phyloP scores from a whole-genome alignment of 1,284 basidiomycete genomes.

The Pseudozyma hubeiensis region DNA sequence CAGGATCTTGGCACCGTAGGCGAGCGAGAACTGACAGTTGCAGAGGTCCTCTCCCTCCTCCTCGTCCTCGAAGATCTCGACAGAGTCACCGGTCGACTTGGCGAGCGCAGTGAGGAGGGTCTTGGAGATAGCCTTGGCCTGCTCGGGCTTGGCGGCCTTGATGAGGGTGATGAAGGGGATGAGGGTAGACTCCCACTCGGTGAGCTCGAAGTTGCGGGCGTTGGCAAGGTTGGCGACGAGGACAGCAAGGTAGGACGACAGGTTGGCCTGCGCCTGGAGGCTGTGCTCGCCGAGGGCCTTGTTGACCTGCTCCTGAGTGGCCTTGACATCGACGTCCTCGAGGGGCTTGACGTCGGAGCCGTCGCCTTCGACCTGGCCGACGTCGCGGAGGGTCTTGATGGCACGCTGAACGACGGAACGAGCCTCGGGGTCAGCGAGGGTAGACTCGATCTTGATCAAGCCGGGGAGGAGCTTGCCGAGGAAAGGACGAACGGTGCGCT shows the following conservation, averaged over 20 bases:
- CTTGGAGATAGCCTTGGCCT: constrained; percentile 55
- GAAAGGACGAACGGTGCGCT: constrained; percentile 69
- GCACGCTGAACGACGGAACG: constrained; percentile 67
- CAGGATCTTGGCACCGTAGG: constrained; percentile 69
- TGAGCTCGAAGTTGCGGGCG: constrained; percentile 67
- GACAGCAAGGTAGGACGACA: constrained; percentile 61
- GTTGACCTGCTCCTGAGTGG: constrained; percentile 56
- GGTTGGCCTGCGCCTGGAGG: constrained; percentile 53
- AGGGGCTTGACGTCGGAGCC: constrained; percentile 67
- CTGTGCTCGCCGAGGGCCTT: constrained; percentile 57
- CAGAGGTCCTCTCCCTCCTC: constrained; percentile 69
- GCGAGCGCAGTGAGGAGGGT: constrained; percentile 62
- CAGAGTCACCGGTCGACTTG: constrained; percentile 65
- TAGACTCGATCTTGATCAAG: constrained; percentile 68
- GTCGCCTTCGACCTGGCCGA: constrained; percentile 67
- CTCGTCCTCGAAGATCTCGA: constrained; percentile 69
- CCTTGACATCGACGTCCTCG: constrained; percentile 62
- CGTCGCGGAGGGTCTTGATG: constrained; percentile 66
- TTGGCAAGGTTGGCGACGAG: constrained; percentile 68
- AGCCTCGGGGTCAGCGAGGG: constrained; percentile 68
- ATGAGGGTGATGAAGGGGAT: constrained; percentile 66
- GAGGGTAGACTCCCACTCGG: constrained; percentile 66
- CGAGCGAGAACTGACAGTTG: constrained; percentile 69
- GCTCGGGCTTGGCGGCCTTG: constrained; percentile 62
- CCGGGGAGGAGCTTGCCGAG: constrained; percentile 68